Evolutionary conservation across 176 grass and related monocot species (phyloP).

Genomic region (Musa beccarii): DNA sequence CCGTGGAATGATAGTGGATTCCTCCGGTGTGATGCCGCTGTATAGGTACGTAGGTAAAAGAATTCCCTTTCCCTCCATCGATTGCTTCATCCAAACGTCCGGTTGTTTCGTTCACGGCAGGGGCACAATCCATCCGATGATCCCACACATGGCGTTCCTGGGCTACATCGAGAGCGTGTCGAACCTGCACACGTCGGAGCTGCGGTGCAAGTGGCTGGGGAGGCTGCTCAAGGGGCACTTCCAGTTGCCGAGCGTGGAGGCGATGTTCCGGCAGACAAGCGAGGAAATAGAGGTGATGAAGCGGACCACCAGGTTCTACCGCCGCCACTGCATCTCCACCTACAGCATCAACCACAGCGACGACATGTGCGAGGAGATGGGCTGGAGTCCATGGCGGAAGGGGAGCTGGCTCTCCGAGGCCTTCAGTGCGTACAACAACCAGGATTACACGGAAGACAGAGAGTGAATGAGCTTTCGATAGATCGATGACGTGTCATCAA

Average conservation of each 20-base stretch:
- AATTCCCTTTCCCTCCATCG: too few relatives aligned
- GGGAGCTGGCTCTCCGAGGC: conserved; percentile 69
- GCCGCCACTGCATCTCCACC: conserved; percentile 97
- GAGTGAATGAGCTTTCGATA: neutral
- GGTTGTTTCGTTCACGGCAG: conserved; percentile 12
- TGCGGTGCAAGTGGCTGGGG: conserved; percentile 80
- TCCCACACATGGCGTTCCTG: conserved; percentile 94
- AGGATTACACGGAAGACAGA: conserved; percentile 70
- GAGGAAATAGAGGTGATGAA: conserved; percentile 72
- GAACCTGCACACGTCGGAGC: conserved; percentile 96
- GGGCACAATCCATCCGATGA: conserved; percentile 79
- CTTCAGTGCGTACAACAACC: conserved; percentile 74
- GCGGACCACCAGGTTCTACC: conserved; percentile 84
- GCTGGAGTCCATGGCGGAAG: conserved; percentile 54
- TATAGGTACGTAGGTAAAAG: conserved; percentile 36
- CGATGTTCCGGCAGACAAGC: conserved; percentile 47
- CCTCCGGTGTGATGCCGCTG: conserved; percentile 69
- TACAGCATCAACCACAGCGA: conserved; percentile 99
- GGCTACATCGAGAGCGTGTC: conserved; percentile 99
- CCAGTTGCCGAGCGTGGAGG: conserved; percentile 43
- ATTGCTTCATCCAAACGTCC: too few relatives aligned
- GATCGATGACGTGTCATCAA: too few relatives aligned
- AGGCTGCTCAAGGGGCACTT: conserved; percentile 55
- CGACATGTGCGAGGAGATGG: conserved; percentile 81
- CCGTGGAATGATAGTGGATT: conserved; percentile 42